Base-by-base conservation (phyloP, 2,329 filamentous ascomycete species). In the Parascedosporium putredinis region DNA sequence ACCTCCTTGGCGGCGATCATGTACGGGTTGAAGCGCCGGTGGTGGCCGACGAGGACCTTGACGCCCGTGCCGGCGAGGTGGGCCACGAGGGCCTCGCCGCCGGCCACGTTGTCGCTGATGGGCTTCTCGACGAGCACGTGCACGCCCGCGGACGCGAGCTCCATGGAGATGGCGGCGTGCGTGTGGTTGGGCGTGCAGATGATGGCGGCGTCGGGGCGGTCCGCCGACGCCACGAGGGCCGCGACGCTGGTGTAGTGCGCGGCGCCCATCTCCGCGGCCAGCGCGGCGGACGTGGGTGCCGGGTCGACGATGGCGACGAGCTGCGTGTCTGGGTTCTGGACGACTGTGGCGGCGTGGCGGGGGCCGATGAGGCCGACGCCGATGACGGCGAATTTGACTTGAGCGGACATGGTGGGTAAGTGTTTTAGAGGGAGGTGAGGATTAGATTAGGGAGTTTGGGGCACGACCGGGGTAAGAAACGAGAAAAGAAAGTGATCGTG, bases 131-230 rank as follows among this genome's bases (percentile, higher is more conserved):
- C 67, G 1, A 81, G 64, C 1, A 79, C 64, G 47, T 78, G 71
- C n/a, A 80, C 60, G 1, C 69, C 71, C 0, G 60, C 65, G 0
- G 64, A 55, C 2, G 78, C 63, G 1, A 81, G 63, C 34, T 73
- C 64, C n/a, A 66, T 68, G 2, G 74, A 64, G 1, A 80, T 52
- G 0, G 70, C 46, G 4, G 77, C 75, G 52, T 81, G 78, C 0
- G 74, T 79, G 55, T 74, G 67, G 55, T 80, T 81, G 2, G 78
- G 78, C 0, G 77, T 81, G 64, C 76, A 78, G 45, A 81, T 69
- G 36, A 81, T 73, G 20, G 76, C 76, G 31, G 71, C 76, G 45
- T 76, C 68, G 9, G 75, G 74, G n/a, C 62, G 64, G 40, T 60
- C 38, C 5, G 54, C 25, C 0, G 64, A 67, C 4, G 59, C 54